A percentile compares a stretch with the other conserved stretches of the same genome.
Conservation (phyloP, 805 yeast genomes). For the Kurtzmaniella cleridarum region DNA sequence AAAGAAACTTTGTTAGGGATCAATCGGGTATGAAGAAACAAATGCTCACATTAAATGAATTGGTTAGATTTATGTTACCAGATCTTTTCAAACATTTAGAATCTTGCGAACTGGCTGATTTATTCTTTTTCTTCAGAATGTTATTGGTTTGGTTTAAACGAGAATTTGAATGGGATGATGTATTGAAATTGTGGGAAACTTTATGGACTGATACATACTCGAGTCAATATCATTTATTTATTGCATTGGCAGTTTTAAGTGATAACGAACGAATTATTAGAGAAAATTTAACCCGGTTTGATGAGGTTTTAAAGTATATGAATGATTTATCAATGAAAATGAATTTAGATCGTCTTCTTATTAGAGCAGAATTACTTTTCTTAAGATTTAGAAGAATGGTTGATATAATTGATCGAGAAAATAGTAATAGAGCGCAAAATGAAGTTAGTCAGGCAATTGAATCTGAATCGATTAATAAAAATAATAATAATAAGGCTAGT, state of each 20-base stretch:
- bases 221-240: slow-evolving; percentile 81
- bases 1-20: slow-evolving; percentile 84
- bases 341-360: slow-evolving; percentile 68
- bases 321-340: slow-evolving; percentile 80
- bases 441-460: slow-evolving; percentile 13
- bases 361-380: slow-evolving; percentile 81
- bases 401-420: slow-evolving; percentile 64
- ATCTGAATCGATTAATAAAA: not conserved
- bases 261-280: slow-evolving; percentile 77
- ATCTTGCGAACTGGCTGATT: slow-evolving; percentile 81
- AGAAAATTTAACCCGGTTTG: slow-evolving; percentile 70
- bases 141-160: slow-evolving; percentile 91
- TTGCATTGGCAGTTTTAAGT: slow-evolving; percentile 85
- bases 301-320: slow-evolving; percentile 87
- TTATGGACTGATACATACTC: slow-evolving; percentile 84
- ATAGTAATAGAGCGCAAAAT: slow-evolving; percentile 12
- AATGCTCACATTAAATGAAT: slow-evolving; percentile 74
- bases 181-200: slow-evolving; percentile 83
- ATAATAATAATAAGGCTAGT: not conserved
- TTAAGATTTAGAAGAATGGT: slow-evolving; percentile 76
- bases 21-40: slow-evolving; percentile 92
- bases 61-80: slow-evolving; percentile 89
- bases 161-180: slow-evolving; percentile 77
- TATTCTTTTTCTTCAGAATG: slow-evolving; percentile 95
- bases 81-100: slow-evolving; percentile 75